Conservation (phyloP, 441 rosid species). For the Populus hybrid region DNA sequence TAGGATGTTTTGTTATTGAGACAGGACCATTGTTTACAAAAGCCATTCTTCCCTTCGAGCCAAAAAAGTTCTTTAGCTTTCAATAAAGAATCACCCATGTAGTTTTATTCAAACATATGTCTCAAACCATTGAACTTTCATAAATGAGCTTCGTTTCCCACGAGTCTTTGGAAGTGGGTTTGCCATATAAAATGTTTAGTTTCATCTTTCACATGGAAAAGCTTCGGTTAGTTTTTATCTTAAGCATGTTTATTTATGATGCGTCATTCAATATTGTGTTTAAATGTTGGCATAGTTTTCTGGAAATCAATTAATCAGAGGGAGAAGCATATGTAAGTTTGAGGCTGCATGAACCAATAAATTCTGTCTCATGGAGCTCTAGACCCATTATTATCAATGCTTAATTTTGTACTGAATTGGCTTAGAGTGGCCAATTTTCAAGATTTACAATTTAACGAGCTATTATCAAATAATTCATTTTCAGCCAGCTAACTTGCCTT, state of each 20-base stretch:
- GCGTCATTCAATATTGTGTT: no score
- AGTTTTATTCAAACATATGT: not conserved
- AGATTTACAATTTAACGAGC: not conserved
- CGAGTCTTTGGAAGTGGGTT: not conserved
- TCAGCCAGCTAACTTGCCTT: not conserved
- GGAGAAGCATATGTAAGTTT: no score
- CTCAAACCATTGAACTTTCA: not conserved
- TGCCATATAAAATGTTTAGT: not conserved
- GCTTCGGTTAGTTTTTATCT: no score
- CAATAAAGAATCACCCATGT: not conserved
- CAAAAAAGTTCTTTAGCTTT: not conserved
- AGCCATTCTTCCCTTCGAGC: not conserved
- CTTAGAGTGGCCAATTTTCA: not conserved
- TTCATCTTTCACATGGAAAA: not conserved
- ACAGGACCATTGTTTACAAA: not conserved
- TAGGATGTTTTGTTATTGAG: not conserved
- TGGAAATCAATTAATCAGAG: no score
- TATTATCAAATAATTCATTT: not conserved
- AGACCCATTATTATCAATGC: no score
- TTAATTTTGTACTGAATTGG: no score
- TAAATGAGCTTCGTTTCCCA: not conserved
- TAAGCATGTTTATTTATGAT: no score
- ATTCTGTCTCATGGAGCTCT: no score
- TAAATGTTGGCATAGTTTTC: no score
- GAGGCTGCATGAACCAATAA: no score